Evolutionary conservation across 2,329 filamentous ascomycete genomes (phyloP), one percentile per base, ranked within the genome.

Genomic region (Pseudogymnoascus sp.): DNA sequence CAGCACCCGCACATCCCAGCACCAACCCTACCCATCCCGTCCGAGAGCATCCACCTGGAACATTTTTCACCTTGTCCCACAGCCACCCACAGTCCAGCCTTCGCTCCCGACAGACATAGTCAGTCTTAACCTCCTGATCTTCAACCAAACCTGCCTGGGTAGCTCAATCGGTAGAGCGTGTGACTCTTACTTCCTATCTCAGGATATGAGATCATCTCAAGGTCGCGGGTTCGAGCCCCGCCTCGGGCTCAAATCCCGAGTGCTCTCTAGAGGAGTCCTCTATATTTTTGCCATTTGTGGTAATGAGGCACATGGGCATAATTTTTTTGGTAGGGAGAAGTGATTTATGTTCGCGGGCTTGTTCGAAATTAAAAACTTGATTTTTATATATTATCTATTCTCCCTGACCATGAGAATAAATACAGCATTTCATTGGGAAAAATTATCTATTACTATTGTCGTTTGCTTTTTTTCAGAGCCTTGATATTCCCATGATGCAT

Each of bases 161-260:
- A 85, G 82, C 82, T 85, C 82, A 85, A 84, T 85, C 81, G 81
- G 82, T 86, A 87, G 84, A 87, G 83, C 84, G 83, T 87, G 80
- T 85, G 84, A 86, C 84, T 87, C 84, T 79, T 79, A 78, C 33
- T n/a, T 26, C 10, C 60, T 33, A 31, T 49, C 31, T 52, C 19
- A 39, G 39, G 49, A 55, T 55, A 55, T 35, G 29, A 55, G 49
- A 55, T 55, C 49, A 55, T 55, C 49, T 55, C 49, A 55, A 55
- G 49, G 49, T 55, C 49, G 49, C 29, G 49, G 49, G 49, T 55
- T 55, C 49, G 49, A 55, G 49, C 49, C 49, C 49, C 49, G 29
- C 49, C 49, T 55, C 49, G 49, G 49, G 49, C 49, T 55, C 49
- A 55, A 55, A 19, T 33, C 49, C 49, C 49, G 49, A 55, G 49